These are phyloP conservation scores for Albugo laibachii DNA, from an alignment of 352 stramenopile genomes.

Conservation along the genomic window DNA sequence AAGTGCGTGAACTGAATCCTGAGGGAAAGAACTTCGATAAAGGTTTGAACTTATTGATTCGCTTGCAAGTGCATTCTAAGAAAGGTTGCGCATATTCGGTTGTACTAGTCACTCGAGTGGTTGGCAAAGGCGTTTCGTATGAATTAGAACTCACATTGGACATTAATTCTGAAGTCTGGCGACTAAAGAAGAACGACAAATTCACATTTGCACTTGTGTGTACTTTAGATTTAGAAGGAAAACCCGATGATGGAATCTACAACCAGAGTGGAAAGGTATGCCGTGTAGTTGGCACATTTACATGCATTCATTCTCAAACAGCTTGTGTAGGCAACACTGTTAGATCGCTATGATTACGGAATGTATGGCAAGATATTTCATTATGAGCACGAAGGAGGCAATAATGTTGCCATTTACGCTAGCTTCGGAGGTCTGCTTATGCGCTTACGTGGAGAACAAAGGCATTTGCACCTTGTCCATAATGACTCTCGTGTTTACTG, in stretches of 20 bases:
- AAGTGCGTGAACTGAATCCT: slow-evolving; percentile 92
- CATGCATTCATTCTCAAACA: neutral
- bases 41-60: slow-evolving; percentile 14
- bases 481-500: slow-evolving; percentile 94
- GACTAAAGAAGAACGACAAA: slow-evolving; percentile 88
- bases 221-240: slow-evolving; percentile 92
- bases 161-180: slow-evolving; percentile 96
- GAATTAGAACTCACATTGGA: slow-evolving; percentile 95
- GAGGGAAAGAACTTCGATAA: slow-evolving; percentile 97
- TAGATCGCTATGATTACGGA: slow-evolving; percentile 97
- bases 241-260: slow-evolving; percentile 88
- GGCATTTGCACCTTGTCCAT: slow-evolving; percentile 92
- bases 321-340: slow-evolving; percentile 52
- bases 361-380: slow-evolving; percentile 98
- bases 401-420: slow-evolving; percentile 85
- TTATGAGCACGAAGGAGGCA: slow-evolving; percentile 89
- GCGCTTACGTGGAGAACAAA: slow-evolving; percentile 91
- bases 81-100: slow-evolving; percentile 6
- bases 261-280: slow-evolving; percentile 78
- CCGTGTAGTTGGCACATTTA: neutral
- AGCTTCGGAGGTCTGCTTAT: slow-evolving; percentile 96
- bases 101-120: slow-evolving; percentile 84
- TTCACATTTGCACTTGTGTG: slow-evolving; percentile 91
- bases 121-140: slow-evolving; percentile 93
- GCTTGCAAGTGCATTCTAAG: neutral